phyloP scores from a whole-genome alignment of 2,329 filamentous ascomycete genomes.

The Sporothrix mexicana region DNA sequence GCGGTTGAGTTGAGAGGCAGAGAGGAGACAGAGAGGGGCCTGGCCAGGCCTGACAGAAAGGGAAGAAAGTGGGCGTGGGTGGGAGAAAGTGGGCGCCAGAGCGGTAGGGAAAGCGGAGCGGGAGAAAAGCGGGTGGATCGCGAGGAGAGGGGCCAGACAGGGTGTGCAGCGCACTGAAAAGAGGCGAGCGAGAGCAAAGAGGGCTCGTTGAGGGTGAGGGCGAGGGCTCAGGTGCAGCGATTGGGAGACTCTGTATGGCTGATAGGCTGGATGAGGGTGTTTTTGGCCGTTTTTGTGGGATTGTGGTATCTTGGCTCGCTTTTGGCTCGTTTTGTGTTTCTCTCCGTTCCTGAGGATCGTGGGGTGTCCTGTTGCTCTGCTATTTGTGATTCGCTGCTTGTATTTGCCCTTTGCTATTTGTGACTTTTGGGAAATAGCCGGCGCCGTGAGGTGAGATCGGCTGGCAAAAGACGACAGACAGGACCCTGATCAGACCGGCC shows the following conservation, averaged over 20 bases:
- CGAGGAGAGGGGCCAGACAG: conserved; percentile 4
- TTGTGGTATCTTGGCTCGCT: neutral
- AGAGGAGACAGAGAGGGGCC: neutral
- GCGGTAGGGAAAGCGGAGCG: conserved; percentile 32
- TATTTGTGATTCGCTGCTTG: neutral
- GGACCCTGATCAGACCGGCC: neutral
- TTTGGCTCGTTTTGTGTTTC: conserved; percentile 2
- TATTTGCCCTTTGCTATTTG: neutral
- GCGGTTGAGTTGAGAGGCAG: conserved; percentile 30
- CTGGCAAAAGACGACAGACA: conserved; percentile 15
- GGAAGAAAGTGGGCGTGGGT: too few species aligned
- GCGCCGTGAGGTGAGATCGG: conserved; percentile 18
- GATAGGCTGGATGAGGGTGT: neutral
- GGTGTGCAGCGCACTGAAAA: neutral
- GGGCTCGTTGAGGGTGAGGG: too few species aligned
- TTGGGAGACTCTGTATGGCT: neutral
- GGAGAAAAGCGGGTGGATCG: conserved; percentile 24
- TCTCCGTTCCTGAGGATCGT: conserved; percentile 22
- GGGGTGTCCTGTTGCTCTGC: neutral
- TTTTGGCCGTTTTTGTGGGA: conserved; percentile 7
- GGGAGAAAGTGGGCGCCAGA: conserved; percentile 1
- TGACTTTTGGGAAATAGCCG: conserved; percentile 12
- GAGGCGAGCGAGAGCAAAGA: too few species aligned
- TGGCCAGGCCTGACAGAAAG: conserved; percentile 14
- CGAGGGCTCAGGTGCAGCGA: too few species aligned